These are phyloP conservation scores for Kandelia obovata DNA, from an alignment of 345 rosid genomes.

Conservation along the genomic window DNA sequence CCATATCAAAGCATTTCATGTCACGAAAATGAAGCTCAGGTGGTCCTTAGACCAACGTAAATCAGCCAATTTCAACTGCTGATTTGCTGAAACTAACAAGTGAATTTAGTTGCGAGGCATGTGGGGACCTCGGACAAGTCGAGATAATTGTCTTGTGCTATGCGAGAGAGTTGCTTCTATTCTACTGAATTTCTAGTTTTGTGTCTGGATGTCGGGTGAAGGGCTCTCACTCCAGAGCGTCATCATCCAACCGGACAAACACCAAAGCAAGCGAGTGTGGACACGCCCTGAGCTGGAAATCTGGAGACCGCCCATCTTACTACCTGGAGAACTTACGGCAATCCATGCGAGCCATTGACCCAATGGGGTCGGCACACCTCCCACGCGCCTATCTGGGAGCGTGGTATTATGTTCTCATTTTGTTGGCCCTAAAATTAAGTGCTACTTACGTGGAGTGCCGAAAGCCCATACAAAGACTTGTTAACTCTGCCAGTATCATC, in stretches of 20 bases:
- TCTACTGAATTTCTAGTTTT: no score
- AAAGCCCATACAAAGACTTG: no score
- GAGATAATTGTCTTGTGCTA: constrained; percentile 12
- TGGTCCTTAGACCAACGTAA: neutral
- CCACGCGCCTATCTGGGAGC: constrained; percentile 16
- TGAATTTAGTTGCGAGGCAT: neutral
- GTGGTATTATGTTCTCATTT: neutral
- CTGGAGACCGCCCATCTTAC: constrained; percentile 27
- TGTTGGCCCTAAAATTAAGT: neutral
- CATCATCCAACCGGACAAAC: constrained; percentile 14
- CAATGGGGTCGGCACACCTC: constrained; percentile 8
- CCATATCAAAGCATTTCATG: constrained; percentile 24
- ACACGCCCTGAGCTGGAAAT: constrained; percentile 32
- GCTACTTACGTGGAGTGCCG: neutral
- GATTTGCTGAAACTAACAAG: constrained; percentile 7
- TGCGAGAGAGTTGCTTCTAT: neutral
- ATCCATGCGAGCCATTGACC: constrained; percentile 26
- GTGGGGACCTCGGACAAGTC: constrained; percentile 14
- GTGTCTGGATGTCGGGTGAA: no score
- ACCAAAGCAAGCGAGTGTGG: constrained; percentile 14
- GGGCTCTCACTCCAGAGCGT: constrained; percentile 4
- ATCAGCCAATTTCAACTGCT: neutral
- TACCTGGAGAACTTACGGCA: constrained; percentile 15
- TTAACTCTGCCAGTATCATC: no score
- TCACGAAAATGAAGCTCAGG: constrained; percentile 1